These are phyloP conservation scores for Pseudoneurospora amorphoporcata DNA, from an alignment of 495 filamentous ascomycete genomes.

Conservation along the genomic window DNA sequence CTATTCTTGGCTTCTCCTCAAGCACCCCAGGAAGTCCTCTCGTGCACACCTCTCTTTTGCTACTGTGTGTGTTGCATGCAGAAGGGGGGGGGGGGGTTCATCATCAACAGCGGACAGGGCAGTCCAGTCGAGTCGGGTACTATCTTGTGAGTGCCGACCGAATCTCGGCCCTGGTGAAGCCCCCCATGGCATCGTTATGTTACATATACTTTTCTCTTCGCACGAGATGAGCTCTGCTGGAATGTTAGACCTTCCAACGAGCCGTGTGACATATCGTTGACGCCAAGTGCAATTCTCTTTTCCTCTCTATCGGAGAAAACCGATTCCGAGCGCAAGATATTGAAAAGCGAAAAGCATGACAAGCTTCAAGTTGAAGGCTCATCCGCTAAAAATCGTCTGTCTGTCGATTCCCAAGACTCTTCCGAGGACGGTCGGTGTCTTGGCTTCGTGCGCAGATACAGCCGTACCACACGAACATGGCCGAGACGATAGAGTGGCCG, in stretches of 20 bases:
- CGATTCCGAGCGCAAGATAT: background rate
- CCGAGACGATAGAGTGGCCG: background rate
- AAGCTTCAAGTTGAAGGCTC: background rate
- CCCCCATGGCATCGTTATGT: background rate
- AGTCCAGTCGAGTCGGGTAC: background rate
- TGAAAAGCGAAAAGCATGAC: background rate
- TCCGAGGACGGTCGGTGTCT: background rate
- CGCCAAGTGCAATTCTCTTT: background rate
- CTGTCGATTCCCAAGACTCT: background rate
- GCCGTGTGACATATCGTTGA: background rate
- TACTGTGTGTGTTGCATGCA: background rate
- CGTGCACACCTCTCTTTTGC: background rate
- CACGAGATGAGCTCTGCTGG: background rate
- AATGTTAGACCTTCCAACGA: background rate
- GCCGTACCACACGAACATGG: background rate
- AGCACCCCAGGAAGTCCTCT: background rate
- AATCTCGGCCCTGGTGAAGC: background rate
- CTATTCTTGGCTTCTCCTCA: background rate
- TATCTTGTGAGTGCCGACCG: background rate
- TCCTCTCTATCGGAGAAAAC: background rate
- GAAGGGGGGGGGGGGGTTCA: background rate
- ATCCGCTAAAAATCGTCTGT: background rate
- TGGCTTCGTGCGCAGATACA: background rate
- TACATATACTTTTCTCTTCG: background rate
- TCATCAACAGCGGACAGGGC: background rate